Conservation (phyloP, 2,329 filamentous ascomycete genomes). For the Calonectria ilicicola region DNA sequence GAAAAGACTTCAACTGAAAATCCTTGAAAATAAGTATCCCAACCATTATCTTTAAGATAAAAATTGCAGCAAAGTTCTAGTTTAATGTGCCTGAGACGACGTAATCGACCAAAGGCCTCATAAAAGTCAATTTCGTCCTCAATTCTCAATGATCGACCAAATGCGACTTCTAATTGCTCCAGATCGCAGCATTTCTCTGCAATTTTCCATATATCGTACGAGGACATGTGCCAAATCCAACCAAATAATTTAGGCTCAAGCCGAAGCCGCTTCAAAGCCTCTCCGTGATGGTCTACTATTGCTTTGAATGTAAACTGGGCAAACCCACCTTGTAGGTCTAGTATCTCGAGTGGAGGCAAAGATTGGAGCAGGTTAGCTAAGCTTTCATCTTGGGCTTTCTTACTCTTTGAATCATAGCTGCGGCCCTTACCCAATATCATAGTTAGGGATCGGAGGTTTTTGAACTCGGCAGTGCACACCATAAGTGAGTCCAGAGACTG, state of each 20-base stretch:
- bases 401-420: no score
- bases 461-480: not conserved
- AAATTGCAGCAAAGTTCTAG: no score
- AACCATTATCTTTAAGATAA: no score
- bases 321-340: not conserved
- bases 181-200: not conserved
- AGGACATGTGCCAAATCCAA: not conserved
- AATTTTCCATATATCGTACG: not conserved
- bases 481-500: no score
- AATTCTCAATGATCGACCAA: no score
- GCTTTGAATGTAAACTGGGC: not conserved
- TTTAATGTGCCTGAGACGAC: no score
- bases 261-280: not conserved
- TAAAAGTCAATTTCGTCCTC: no score
- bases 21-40: no score
- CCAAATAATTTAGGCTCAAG: no score
- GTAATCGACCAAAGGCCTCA: no score
- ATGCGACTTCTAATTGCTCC: no score
- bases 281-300: not conserved
- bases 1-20: no score
- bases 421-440: not conserved
- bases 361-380: not conserved
- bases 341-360: not conserved
- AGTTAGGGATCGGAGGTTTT: not conserved
- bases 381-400: not conserved